Conservation (phyloP, 2,329 filamentous ascomycete species). For the Metarhizium anisopliae region DNA sequence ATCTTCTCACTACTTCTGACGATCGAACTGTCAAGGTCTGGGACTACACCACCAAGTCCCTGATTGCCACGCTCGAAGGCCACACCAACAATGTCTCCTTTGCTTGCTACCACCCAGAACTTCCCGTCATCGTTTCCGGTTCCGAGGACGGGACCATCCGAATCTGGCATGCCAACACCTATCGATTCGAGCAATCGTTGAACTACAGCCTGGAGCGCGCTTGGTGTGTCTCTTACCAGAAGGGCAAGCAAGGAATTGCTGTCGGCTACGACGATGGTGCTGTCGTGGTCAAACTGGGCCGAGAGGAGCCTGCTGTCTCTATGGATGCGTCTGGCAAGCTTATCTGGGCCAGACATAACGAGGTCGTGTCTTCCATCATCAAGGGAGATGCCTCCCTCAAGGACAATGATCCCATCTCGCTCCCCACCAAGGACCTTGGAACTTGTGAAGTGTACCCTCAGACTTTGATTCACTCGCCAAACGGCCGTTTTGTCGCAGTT, state of each 20-base stretch:
- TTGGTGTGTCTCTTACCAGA: slow-evolving; percentile 96
- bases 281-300: slow-evolving; percentile 93
- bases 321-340: slow-evolving; percentile 96
- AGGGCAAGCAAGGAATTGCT: slow-evolving; percentile 86
- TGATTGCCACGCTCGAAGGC: slow-evolving; percentile 93
- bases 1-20: slow-evolving; percentile 92
- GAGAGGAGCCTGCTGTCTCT: slow-evolving; percentile 93
- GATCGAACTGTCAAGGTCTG: slow-evolving; percentile 96
- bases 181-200: slow-evolving; percentile 87
- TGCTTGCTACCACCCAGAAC: slow-evolving; percentile 92
- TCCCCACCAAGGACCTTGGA: slow-evolving; percentile 89
- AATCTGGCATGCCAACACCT: slow-evolving; percentile 98
- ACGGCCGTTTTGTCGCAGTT: slow-evolving; percentile 70
- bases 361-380: slow-evolving; percentile 90
- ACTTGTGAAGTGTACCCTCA: slow-evolving; percentile 96
- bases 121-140: slow-evolving; percentile 94
- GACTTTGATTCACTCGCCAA: slow-evolving; percentile 89
- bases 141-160: slow-evolving; percentile 96
- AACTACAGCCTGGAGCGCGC: slow-evolving; percentile 94
- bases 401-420: slow-evolving; percentile 76
- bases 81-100: slow-evolving; percentile 98
- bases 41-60: slow-evolving; percentile 97
- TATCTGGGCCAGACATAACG: slow-evolving; percentile 91
- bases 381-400: slow-evolving; percentile 80
- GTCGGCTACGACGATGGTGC: slow-evolving; percentile 97